Base-by-base conservation (phyloP, 441 rosid genomes). In the Euphorbia schlechtendalii region DNA sequence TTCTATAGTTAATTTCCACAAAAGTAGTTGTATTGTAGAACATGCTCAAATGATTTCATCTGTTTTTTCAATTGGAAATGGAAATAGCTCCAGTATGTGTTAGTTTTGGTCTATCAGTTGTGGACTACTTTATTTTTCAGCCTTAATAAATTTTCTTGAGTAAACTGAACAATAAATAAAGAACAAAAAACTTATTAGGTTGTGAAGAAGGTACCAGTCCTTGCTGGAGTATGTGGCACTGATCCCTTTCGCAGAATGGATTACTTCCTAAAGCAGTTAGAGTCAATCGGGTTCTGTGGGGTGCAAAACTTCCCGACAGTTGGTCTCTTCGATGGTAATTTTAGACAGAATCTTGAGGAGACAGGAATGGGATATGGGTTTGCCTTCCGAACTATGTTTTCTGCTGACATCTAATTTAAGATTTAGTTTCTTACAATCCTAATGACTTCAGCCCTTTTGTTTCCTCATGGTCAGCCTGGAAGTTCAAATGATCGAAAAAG, bases 341-440 rank as follows among this genome's bases (percentile, higher is more conserved):
- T 93, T 64, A 83, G 99, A 69, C 87, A 85, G 73, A 90, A 88
- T 87, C 87, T 93, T 61, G 99, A 93, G 79, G 99, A 90, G 81
- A 93, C 99, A 0, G 97, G 99, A 73, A 93, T 90, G 97, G 96
- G 99, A 83, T 88, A 88, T 73, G 80, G 82, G 99, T 90, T 82
- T 62, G 79, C 60, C 66, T 80, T 59, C 43, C 54, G 69, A 40
- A 43, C 34, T 51, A 27, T 48, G 13, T 45, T 68, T 64, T 46
- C 15, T 18, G 9, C 51, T 69, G 62, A 41, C 34, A 21, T 54
- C 49, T 54, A 9, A 10, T 17, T 21, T 58, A 43, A 32, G 48
- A 43, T 52, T 24, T 27, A 40, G 62, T 30, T 13, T 32, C 62
- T 12, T 22, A 61, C 21, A 54, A 30, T 65, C 43, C 56, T 49